phyloP scores from a whole-genome alignment of 2,329 filamentous ascomycete species.

The Fusarium concolor region DNA sequence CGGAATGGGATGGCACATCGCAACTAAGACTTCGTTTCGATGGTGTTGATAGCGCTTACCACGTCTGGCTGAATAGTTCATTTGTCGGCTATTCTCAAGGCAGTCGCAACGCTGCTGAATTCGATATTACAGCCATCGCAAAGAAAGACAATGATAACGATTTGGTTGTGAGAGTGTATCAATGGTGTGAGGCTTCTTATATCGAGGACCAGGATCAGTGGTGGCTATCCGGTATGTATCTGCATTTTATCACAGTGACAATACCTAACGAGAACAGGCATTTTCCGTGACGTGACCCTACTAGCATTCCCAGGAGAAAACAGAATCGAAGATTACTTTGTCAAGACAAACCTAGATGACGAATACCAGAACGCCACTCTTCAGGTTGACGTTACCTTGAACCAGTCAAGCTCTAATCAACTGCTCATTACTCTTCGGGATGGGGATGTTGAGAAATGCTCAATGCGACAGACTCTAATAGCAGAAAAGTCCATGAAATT shows the following conservation, averaged over 20 bases:
- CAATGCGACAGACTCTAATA: neutral
- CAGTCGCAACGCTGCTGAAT: constrained; percentile 16
- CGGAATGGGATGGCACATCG: neutral
- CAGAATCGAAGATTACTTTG: constrained; percentile 7
- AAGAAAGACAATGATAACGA: neutral
- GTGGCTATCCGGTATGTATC: constrained; percentile 9
- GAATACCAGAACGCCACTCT: neutral
- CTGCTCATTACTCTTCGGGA: neutral
- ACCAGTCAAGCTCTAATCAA: fast-evolving
- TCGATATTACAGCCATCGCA: neutral
- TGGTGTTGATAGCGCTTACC: constrained; percentile 16
- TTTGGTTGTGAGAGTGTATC: constrained; percentile 8
- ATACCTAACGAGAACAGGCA: neutral
- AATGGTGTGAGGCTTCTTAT: constrained; percentile 16
- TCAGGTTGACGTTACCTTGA: neutral
- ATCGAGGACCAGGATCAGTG: constrained; percentile 24
- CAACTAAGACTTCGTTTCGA: constrained; percentile 16
- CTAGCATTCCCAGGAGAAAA: neutral
- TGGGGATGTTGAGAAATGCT: fast-evolving
- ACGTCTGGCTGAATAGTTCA: constrained; percentile 10
- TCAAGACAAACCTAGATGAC: constrained; percentile 4
- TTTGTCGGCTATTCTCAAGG: constrained; percentile 20
- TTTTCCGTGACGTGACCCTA: constrained; percentile 16
- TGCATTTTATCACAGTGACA: fast-evolving
- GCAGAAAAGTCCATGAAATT: fast-evolving